Percentiles rank a stretch among this genome's conserved stretches.
These are phyloP conservation scores for Candida insectorum DNA, from an alignment of 805 yeast genomes.

Conservation along the genomic window DNA sequence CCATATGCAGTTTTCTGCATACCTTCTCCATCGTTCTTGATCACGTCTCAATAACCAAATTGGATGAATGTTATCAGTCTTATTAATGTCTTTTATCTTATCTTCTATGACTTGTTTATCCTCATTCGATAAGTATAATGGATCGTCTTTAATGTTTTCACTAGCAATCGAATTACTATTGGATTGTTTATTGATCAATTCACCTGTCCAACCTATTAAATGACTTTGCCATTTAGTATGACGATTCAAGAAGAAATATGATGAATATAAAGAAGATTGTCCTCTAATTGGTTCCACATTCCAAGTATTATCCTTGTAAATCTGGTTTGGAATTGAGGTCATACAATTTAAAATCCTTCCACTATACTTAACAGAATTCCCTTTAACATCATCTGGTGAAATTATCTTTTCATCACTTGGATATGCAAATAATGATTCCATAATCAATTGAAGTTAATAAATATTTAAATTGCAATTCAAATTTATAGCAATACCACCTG, in stretches of 20 bases:
- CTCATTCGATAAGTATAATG: slow-evolving; percentile 52
- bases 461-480: not conserved
- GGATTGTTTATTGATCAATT: slow-evolving; percentile 43
- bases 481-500: not conserved
- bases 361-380: slow-evolving; percentile 37
- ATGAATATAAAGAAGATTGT: slow-evolving; percentile 78
- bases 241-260: slow-evolving; percentile 59
- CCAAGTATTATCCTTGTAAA: slow-evolving; percentile 44
- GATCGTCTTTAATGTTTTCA: slow-evolving; percentile 52
- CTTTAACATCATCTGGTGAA: slow-evolving; percentile 27
- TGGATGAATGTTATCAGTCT: slow-evolving; percentile 64
- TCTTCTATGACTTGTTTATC: slow-evolving; percentile 53
- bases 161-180: slow-evolving; percentile 12
- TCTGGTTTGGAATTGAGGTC: slow-evolving; percentile 65
- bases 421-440: slow-evolving; percentile 12
- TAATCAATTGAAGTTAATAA: not conserved
- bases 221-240: slow-evolving; percentile 84
- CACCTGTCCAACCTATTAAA: slow-evolving; percentile 95
- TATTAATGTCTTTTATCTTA: slow-evolving; percentile 44
- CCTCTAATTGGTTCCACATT: slow-evolving; percentile 68
- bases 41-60: slow-evolving; percentile 83
- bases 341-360: slow-evolving; percentile 70
- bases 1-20: slow-evolving; percentile 90
- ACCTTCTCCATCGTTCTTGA: slow-evolving; percentile 81
- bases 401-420: slow-evolving; percentile 19